Conservation (phyloP, 176 grass and related monocot genomes). For the Cenchrus americanus region DNA sequence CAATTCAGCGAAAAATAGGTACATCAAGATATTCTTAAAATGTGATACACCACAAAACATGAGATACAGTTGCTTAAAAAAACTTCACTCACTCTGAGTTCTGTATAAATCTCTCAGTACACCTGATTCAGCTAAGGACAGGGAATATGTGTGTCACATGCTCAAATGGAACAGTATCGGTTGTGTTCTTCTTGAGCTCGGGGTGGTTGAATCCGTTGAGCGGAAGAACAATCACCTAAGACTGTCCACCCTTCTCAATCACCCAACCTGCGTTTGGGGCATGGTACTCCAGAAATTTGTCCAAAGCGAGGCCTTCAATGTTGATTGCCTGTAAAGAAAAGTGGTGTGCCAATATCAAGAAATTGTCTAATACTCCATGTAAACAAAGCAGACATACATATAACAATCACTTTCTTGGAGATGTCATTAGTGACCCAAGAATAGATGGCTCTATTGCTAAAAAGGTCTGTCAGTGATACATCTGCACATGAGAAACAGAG, state of each 20-base stretch:
- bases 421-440: conserved; percentile 71
- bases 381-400: conserved; percentile 35
- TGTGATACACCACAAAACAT: not conserved
- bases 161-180: conserved; percentile 74
- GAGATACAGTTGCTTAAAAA: conserved; percentile 18
- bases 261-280: conserved; percentile 77
- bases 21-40: not conserved
- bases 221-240: conserved; percentile 74
- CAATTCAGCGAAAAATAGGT: conserved; percentile 15
- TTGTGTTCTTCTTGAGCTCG: conserved; percentile 87
- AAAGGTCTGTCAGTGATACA: conserved; percentile 35
- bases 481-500: conserved; percentile 50
- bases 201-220: conserved; percentile 89
- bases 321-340: conserved; percentile 73
- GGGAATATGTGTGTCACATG: conserved; percentile 91
- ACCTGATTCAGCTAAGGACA: conserved; percentile 70
- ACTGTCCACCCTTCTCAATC: conserved; percentile 68
- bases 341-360: not conserved
- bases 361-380: not conserved
- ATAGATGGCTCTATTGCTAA: conserved; percentile 66
- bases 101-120: not conserved
- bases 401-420: conserved; percentile 86
- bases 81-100: conserved; percentile 32
- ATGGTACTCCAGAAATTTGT: conserved; percentile 95
- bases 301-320: conserved; percentile 87